Percentiles rank a stretch among this genome's conserved stretches.
phyloP scores from a whole-genome alignment of 495 filamentous ascomycete genomes.

The Elaphomyces granulatus region DNA sequence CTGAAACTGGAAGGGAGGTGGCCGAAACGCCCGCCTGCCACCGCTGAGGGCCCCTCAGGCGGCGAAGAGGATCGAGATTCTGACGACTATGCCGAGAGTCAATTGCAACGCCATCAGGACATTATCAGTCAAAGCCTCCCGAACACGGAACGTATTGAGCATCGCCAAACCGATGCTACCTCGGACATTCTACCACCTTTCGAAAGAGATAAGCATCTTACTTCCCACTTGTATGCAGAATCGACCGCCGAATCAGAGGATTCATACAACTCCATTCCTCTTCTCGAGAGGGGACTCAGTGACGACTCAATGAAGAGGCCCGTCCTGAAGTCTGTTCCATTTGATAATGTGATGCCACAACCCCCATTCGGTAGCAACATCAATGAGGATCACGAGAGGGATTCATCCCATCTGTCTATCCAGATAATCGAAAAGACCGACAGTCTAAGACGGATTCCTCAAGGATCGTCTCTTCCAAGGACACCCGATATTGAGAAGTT shows the following conservation, averaged over 20 bases:
- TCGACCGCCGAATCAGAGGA: slow-evolving; percentile 41
- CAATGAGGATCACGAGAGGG: slow-evolving; percentile 18
- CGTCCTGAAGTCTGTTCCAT: slow-evolving; percentile 4
- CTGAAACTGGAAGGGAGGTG: slow-evolving; percentile 88
- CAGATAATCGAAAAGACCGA: slow-evolving; percentile 45
- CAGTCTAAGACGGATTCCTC: slow-evolving; percentile 38
- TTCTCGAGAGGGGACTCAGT: slow-evolving; percentile 58
- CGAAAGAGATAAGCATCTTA: background rate
- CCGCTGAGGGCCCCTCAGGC: background rate
- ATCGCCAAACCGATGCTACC: background rate
- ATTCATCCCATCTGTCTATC: slow-evolving; percentile 33
- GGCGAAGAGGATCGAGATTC: background rate
- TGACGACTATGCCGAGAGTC: background rate
- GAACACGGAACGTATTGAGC: background rate
- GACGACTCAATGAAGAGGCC: slow-evolving; percentile 39
- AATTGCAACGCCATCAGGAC: background rate
- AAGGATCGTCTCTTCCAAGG: slow-evolving; percentile 29
- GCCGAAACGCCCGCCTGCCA: slow-evolving; percentile 5
- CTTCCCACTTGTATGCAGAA: slow-evolving; percentile 17
- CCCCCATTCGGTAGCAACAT: slow-evolving; percentile 11
- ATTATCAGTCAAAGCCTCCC: background rate
- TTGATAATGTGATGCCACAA: slow-evolving; percentile 3
- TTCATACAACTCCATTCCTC: slow-evolving; percentile 64
- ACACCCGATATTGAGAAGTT: slow-evolving; percentile 30
- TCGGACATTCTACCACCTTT: background rate